Base-by-base conservation (phyloP, 75 land plant genomes). In the Selaginella moellendorffii region DNA sequence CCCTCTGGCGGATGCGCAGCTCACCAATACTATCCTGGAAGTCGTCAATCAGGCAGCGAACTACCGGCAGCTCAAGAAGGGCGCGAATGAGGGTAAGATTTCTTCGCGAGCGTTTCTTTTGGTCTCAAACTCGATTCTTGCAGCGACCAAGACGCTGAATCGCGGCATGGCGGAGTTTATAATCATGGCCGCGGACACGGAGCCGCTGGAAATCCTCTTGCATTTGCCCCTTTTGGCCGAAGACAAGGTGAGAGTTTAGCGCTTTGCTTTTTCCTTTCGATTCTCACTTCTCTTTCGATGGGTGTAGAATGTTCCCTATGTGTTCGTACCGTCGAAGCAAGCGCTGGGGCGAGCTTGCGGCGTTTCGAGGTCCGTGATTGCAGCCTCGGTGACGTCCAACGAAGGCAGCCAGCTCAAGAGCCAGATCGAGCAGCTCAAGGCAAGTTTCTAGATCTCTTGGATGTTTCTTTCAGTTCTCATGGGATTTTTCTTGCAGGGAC, bases 261-360 rank as follows among this genome's bases (percentile, higher is more conserved):
- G 0, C 0, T 12, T 1, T 10, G 5, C 12, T 1, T 65, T 51
- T 5, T 65, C n/a, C 2, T 54, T n/a, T 25, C n/a, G n/a, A n/a
- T n/a, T n/a, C n/a, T n/a, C n/a, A n/a, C n/a, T n/a, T n/a, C n/a
- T n/a, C n/a, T n/a, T n/a, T n/a, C n/a, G n/a, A n/a, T n/a, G n/a
- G n/a, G n/a, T n/a, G 71, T 1, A 82, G 80, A 83, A 83, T 60
- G 83, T 83, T 25, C 85, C 85, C 0, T 83, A 83, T 26, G 85
- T 83, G 14, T 83, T 83, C 63, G 83, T 83, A 42, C 83, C 83
- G 0, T 83, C 85, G 5, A 83, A 80, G 52, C 83, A 83, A 67
- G 84, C 84, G 24, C 67, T 83, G 28, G 85, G 85, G 0, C 74
- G 83, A 12, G 85, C 85, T n/a, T 83, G 85, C 69, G 83, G 85